Base-by-base conservation (phyloP, 2,329 filamentous ascomycete species). In the Neophaeococcomyces mojaviensis region DNA sequence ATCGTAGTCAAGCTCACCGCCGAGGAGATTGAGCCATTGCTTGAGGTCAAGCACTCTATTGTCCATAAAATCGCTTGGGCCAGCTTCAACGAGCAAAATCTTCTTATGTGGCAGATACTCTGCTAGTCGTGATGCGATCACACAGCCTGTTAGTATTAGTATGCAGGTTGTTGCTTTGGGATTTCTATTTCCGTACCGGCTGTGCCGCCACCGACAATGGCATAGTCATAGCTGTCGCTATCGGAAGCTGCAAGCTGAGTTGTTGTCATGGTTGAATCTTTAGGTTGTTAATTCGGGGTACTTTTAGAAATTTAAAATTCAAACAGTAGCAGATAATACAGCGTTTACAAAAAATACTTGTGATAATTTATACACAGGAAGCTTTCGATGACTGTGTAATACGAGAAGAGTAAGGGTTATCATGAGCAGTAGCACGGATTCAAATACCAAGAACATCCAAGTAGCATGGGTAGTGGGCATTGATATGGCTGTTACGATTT, bases 1-100 rank as follows among this genome's bases (percentile, higher is more conserved):
- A 68, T 94, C 88, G 67, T 90, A 94, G 69, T 95, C 88, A 50
- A 94, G 77, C 61, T 94, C 81, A 60, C 87, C 86, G 53, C 88
- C 88, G 22, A 95, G 79, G 41, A 95, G 73, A 54, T 76, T 80
- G 53, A 94, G 73, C 88, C 88, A 94, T 67, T 94, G 82, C 61
- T 88, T 88, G 56, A 94, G 76, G 58, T 90, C 81, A 41, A 94
- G 76, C 37, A 94, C 88, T 47, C 86, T 80, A 65, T 92, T 84
- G 65, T 94, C 85, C 72, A 85, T 85, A 68, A 82, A 92, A 66
- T 94, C 88, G 63, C 85, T 90, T 46, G 88, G 88, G 37, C 88
- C 88, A 54, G 82, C 88, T 72, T 95, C 88, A 64, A 95, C 85
- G 59, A 94, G 66, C 48, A 95, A 78, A 47, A 90, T 78, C 55